Base-by-base conservation (phyloP, 1,139 yeast genomes). In the Kluyveromyces sp. region DNA sequence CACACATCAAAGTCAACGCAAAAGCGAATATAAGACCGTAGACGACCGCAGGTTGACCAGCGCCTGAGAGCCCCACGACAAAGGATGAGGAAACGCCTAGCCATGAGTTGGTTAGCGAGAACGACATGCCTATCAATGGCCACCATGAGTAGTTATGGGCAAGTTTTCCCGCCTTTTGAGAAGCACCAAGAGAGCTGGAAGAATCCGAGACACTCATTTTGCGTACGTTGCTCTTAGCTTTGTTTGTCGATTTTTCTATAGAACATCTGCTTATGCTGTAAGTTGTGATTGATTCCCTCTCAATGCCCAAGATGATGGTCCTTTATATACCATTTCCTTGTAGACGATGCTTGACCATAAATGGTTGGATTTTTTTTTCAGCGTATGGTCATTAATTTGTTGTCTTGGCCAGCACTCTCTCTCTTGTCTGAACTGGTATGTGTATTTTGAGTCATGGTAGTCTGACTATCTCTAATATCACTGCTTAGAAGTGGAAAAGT, bases 11-110 rank as follows among this genome's bases (percentile, higher is more conserved):
- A 3, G 78, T 70, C 33, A 75, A 61, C 45, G 63, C 65, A 7
- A 81, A 75, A 45, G 79, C 75, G 53, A 79, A 78, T 6, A 74
- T 53, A 43, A 73, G 66, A 36, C 78, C 77, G 49, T 75, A 75
- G 3, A 75, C 68, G 39, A 72, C 69, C 52, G 73, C 59, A 55
- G 74, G 64, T 27, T 78, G 77, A 3, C 79, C 79, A 33, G 79
- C 79, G 35, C 75, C 66, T 8, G 66, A 59, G 43, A 75, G 68
- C 39, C 78, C 75, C 6, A 75, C 68, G 34, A 70, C 70, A 53
- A 74, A 66, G 2, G 78, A 68, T 1, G 78, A 74, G 3, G 77
- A 70, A 32, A 75, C 69, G 35, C 79, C 78, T 47, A 73, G 70
- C 76, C 78, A 75, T 4, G 78, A 72, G 55, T 74, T 74, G 10